Percentiles rank a stretch among this genome's conserved stretches.
Evolutionary conservation across 148 eudicot species (phyloP).

Genomic region (Talinum fruticosum): DNA sequence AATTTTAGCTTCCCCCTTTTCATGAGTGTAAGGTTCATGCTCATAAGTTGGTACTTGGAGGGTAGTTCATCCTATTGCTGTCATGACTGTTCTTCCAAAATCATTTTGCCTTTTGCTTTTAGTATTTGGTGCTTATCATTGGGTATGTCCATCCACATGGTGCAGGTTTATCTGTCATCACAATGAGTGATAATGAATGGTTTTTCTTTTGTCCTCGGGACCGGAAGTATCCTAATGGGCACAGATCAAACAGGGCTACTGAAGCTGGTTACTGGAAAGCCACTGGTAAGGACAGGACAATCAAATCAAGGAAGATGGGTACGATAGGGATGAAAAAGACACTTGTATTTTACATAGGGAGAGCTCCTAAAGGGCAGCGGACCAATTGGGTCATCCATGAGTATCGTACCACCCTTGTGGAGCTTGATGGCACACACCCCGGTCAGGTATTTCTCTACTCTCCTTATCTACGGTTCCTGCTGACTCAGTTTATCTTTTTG

Average conservation of each 20-base stretch:
- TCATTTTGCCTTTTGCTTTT: not conserved
- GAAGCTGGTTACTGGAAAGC: conserved; percentile 94
- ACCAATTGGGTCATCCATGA: conserved; percentile 96
- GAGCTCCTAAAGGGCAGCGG: conserved; percentile 86
- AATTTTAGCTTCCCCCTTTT: too few species aligned
- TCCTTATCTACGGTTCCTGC: not conserved
- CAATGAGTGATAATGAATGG: conserved; percentile 77
- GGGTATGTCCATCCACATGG: not conserved
- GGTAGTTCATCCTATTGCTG: not conserved
- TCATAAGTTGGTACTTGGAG: not conserved
- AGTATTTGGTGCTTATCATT: conserved; percentile 1
- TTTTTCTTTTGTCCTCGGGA: conserved; percentile 93
- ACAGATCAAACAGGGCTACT: conserved; percentile 85
- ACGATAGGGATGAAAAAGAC: conserved; percentile 92
- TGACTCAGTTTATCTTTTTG: not conserved
- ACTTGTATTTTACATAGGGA: conserved; percentile 79
- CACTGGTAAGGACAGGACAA: conserved; percentile 85
- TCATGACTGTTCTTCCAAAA: too few species aligned
- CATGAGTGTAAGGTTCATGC: not conserved
- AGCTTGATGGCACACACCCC: conserved; percentile 79
- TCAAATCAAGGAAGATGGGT: conserved; percentile 45
- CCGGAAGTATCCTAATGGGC: conserved; percentile 89
- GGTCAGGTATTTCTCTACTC: conserved; percentile 61
- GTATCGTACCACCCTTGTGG: conserved; percentile 66
- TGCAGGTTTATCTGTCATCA: conserved; percentile 67